A percentile compares a stretch with the other conserved stretches of the same genome.
These are phyloP conservation scores for Leccinum pachyderme DNA, from an alignment of 1,284 basidiomycete species.

Conservation along the genomic window DNA sequence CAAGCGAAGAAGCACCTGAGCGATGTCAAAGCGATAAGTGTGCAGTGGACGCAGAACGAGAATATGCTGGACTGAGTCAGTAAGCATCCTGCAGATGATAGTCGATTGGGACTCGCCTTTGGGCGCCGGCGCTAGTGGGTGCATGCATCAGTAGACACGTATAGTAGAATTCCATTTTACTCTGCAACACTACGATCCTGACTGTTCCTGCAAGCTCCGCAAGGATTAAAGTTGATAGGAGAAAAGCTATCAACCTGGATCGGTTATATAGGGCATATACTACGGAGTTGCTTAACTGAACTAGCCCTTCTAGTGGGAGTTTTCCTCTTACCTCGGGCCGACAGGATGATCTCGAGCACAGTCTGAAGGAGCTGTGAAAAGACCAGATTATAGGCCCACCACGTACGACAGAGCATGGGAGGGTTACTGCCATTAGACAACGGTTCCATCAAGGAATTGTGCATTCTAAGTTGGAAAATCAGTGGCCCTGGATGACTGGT, in stretches of 20 bases:
- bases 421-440: constrained; percentile 17
- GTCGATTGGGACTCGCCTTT: constrained; percentile 8
- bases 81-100: background rate
- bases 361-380: constrained; percentile 11
- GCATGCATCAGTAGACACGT: constrained; percentile 13
- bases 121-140: background rate
- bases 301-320: background rate
- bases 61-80: constrained; percentile 10
- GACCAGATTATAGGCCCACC: constrained; percentile 12
- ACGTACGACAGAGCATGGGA: constrained; percentile 10
- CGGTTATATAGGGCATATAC: constrained; percentile 24
- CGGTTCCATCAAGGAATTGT: constrained; percentile 10
- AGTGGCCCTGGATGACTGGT: background rate
- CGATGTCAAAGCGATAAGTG: constrained; percentile 14
- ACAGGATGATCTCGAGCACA: constrained; percentile 21
- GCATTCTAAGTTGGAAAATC: constrained; percentile 9
- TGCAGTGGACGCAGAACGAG: constrained; percentile 19
- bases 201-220: constrained; percentile 7
- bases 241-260: constrained; percentile 14
- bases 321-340: constrained; percentile 16
- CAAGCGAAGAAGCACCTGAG: constrained; percentile 19
- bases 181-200: constrained; percentile 7
- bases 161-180: background rate
- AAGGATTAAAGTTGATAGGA: constrained; percentile 15
- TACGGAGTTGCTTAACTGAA: background rate